Evolutionary conservation across 192 early-diverging fungal genomes (phyloP).

Genomic region (Mortierella claussenii): DNA sequence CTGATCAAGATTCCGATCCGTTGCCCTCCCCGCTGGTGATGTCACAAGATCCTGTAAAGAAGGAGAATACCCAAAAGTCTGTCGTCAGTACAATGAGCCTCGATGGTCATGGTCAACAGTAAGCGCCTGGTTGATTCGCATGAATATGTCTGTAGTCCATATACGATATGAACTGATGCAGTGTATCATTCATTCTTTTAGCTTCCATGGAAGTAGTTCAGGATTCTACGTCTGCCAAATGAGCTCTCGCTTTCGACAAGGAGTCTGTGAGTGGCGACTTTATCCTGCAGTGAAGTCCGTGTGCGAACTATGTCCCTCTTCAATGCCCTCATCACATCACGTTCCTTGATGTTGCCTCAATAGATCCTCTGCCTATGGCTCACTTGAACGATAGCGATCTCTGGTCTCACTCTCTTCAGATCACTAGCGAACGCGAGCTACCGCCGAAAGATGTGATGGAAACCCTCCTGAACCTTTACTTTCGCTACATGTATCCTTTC

Average conservation of each 20-base stretch:
- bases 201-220: conserved; percentile 77
- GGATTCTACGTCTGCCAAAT: conserved; percentile 77
- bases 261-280: conserved; percentile 39
- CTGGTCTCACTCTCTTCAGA: conserved; percentile 34
- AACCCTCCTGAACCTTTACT: conserved; percentile 68
- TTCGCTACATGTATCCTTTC: conserved; percentile 74
- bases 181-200: no score
- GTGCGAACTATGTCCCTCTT: no score
- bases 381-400: conserved; percentile 35
- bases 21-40: neutral
- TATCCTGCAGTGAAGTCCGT: no score
- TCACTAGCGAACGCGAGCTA: conserved; percentile 52
- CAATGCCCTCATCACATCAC: no score
- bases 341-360: neutral
- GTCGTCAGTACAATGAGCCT: conserved; percentile 70
- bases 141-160: no score
- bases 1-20: no score
- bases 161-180: no score
- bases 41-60: neutral
- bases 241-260: conserved; percentile 64
- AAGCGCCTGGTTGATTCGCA: conserved; percentile 10
- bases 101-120: conserved; percentile 72
- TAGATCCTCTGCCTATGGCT: conserved; percentile 36
- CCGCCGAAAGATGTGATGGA: conserved; percentile 66
- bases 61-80: conserved; percentile 58